Percentiles rank a stretch among this genome's conserved stretches.
phyloP scores from a whole-genome alignment of 208 protist genomes.

The Novymonas esmeraldas region DNA sequence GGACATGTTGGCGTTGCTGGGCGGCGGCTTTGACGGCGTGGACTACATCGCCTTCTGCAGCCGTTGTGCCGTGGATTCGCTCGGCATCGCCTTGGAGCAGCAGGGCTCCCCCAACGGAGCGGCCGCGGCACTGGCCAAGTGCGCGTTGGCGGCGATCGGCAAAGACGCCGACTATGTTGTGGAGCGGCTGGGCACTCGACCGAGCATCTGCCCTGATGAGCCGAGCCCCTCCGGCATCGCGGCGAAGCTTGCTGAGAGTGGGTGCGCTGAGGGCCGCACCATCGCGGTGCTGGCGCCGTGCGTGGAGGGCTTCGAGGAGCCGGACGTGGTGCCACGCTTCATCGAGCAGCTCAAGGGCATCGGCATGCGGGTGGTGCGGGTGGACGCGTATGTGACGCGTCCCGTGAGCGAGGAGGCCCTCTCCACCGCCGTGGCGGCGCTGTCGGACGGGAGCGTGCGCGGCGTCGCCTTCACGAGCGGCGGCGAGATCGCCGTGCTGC shows the following conservation, averaged over 20 bases:
- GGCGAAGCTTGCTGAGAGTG: conserved; percentile 9
- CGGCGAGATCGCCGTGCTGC: conserved; percentile 20
- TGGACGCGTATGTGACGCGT: conserved; percentile 23
- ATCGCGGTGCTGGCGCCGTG: conserved; percentile 24
- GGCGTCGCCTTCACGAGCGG: conserved; percentile 22
- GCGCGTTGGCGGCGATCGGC: conserved; percentile 15
- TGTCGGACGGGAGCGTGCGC: not conserved
- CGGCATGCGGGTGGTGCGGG: conserved; percentile 17
- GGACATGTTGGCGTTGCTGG: conserved; percentile 10
- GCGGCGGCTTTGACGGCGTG: conserved; percentile 6
- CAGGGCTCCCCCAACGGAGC: not conserved
- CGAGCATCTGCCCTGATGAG: conserved; percentile 15
- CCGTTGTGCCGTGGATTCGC: conserved; percentile 21
- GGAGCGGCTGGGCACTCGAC: conserved; percentile 10
- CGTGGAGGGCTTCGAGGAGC: conserved; percentile 19
- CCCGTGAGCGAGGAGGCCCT: conserved; percentile 17
- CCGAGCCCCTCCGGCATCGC: conserved; percentile 23
- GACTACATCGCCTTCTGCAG: conserved; percentile 29
- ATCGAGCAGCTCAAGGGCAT: conserved; percentile 12
- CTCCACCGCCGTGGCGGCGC: not conserved
- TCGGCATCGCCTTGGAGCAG: not conserved
- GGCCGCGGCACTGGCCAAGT: not conserved
- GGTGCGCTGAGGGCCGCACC: not conserved
- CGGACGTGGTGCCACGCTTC: conserved; percentile 25
- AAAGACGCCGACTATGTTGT: conserved; percentile 23